phyloP scores from a whole-genome alignment of 352 stramenopile species.

The Peronosclerospora sorghi region DNA sequence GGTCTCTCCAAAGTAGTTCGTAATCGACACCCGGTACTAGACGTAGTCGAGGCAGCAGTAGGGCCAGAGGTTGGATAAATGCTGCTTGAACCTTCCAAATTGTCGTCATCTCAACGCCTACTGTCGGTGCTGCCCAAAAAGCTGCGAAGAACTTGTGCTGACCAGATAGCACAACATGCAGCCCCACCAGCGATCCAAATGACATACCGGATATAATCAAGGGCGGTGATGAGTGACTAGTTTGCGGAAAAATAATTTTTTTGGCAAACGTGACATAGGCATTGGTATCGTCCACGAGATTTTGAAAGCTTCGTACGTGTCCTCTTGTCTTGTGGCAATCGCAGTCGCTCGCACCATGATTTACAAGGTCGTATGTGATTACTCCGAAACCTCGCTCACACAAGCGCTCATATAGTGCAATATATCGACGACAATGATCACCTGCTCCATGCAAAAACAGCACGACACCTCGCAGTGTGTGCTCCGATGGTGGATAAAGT shows the following conservation, averaged over 20 bases:
- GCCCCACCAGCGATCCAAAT: conserved; percentile 40
- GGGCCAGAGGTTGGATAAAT: conserved; percentile 23
- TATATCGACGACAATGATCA: conserved; percentile 32
- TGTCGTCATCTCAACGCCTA: conserved; percentile 39
- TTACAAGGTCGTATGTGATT: conserved; percentile 35
- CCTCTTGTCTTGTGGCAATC: conserved; percentile 23
- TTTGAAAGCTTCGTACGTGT: conserved; percentile 26
- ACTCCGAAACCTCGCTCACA: conserved; percentile 32
- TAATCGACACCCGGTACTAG: conserved; percentile 45
- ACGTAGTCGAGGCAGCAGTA: conserved; percentile 22
- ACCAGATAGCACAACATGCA: conserved; percentile 39
- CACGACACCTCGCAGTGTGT: conserved; percentile 29
- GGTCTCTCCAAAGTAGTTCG: conserved; percentile 24
- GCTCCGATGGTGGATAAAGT: conserved; percentile 21
- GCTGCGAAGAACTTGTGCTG: conserved; percentile 38
- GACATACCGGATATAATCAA: conserved; percentile 49
- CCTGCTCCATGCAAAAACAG: conserved; percentile 36
- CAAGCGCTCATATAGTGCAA: conserved; percentile 32
- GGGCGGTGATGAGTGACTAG: conserved; percentile 11
- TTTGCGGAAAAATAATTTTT: conserved; percentile 13
- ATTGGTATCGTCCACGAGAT: conserved; percentile 45
- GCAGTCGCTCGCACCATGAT: conserved; percentile 38
- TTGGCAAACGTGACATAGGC: conserved; percentile 33
- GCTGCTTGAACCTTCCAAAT: conserved; percentile 24
- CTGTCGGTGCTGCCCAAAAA: conserved; percentile 35